Evolutionary conservation across 352 stramenopile genomes (phyloP).

Genomic region (Globisporangium carolinianum): DNA sequence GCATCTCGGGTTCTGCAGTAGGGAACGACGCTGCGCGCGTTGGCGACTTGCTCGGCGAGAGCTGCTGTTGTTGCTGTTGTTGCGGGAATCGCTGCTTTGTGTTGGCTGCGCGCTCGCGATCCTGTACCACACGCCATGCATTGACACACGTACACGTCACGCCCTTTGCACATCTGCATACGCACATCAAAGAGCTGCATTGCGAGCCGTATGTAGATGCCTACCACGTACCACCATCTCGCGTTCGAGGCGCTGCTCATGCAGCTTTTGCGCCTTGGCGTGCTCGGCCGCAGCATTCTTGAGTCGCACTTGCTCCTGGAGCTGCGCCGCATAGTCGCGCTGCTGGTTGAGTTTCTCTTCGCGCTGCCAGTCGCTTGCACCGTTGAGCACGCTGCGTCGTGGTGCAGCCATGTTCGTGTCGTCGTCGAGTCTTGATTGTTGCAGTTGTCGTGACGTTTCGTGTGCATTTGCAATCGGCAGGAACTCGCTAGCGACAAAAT

Average conservation of each 20-base stretch:
- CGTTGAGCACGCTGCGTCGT: conserved; percentile 32
- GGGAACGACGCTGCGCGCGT: conserved; percentile 7
- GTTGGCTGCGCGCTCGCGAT: conserved; percentile 6
- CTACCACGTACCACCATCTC: conserved; percentile 17
- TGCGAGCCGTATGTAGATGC: no score
- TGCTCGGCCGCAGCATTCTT: conserved; percentile 43
- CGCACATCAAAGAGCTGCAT: no score
- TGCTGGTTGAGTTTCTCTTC: conserved; percentile 47
- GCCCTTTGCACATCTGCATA: no score
- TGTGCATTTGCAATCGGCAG: no score
- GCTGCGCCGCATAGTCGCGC: conserved; percentile 54
- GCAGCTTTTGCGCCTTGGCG: conserved; percentile 26
- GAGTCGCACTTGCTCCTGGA: conserved; percentile 51
- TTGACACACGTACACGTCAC: background rate
- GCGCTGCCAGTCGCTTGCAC: conserved; percentile 34
- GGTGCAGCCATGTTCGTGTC: conserved; percentile 6
- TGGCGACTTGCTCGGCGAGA: conserved; percentile 12
- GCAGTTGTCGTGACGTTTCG: background rate
- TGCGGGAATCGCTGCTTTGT: conserved; percentile 5
- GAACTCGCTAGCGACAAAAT: no score
- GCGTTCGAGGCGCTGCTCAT: conserved; percentile 47
- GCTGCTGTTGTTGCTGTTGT: background rate
- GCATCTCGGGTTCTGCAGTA: conserved; percentile 9
- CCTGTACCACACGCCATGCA: conserved; percentile 3
- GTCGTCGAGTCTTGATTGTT: background rate